phyloP scores from a whole-genome alignment of 768 basidiomycete genomes.

The Tulasnella sp. region DNA sequence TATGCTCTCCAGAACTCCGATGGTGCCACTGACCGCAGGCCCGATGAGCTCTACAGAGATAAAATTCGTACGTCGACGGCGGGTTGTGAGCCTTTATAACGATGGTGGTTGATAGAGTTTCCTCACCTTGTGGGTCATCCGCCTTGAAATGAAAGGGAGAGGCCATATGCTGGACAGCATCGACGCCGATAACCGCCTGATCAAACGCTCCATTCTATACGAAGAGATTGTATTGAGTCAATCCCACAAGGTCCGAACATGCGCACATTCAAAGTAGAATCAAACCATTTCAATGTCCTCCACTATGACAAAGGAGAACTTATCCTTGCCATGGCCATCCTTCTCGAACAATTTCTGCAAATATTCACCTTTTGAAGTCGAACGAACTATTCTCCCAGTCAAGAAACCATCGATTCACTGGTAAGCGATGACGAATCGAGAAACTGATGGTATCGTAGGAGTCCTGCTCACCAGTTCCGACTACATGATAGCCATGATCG shows the following conservation, averaged over 20 bases:
- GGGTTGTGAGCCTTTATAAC: too few species aligned
- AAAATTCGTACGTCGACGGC: neutral
- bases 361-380: slow-evolving; percentile 45
- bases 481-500: slow-evolving; percentile 44
- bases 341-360: slow-evolving; percentile 42
- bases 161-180: slow-evolving; percentile 27
- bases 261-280: neutral
- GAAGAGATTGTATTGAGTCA: neutral
- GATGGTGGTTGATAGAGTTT: neutral
- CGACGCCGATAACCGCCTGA: slow-evolving; percentile 31
- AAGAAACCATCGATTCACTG: neutral
- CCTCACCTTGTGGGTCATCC: slow-evolving; percentile 18
- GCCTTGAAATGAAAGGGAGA: slow-evolving; percentile 24
- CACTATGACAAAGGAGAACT: slow-evolving; percentile 57
- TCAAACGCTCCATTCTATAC: slow-evolving; percentile 27
- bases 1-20: slow-evolving; percentile 25
- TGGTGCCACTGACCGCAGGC: slow-evolving; percentile 30
- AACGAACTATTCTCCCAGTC: slow-evolving; percentile 50
- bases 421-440: neutral
- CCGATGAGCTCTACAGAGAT: slow-evolving; percentile 24
- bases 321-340: slow-evolving; percentile 33
- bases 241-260: slow-evolving; percentile 24
- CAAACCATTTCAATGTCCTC: slow-evolving; percentile 49
- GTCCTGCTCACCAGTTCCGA: slow-evolving; percentile 13
- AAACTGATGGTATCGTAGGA: neutral